Conservation (phyloP, 768 basidiomycete genomes). For the Serpula lacrymans region DNA sequence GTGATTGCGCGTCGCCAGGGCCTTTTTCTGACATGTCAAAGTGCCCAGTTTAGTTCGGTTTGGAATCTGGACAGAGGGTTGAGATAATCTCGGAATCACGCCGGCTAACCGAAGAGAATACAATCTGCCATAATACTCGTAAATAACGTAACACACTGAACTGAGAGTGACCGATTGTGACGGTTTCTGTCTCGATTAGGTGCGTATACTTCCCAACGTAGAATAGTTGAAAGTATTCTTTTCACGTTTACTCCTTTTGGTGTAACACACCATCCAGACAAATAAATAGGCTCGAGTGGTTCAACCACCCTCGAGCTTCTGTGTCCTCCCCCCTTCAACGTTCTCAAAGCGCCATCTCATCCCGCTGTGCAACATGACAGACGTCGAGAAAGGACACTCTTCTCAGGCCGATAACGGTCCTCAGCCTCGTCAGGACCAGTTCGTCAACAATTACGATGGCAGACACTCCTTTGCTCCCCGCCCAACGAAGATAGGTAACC, state of each 20-base stretch:
- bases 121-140: too few species aligned
- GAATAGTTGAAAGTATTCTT: too few species aligned
- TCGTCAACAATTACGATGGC: constrained; percentile 12
- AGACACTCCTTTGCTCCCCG: constrained; percentile 15
- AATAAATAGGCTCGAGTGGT: not conserved
- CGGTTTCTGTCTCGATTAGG: too few species aligned
- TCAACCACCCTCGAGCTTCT: not conserved
- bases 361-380: constrained; percentile 25
- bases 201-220: too few species aligned
- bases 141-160: too few species aligned
- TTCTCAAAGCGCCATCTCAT: not conserved
- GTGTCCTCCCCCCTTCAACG: not conserved
- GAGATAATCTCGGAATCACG: too few species aligned
- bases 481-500: constrained; percentile 50
- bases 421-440: not conserved
- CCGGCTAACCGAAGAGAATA: too few species aligned
- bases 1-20: too few species aligned
- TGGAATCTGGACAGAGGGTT: too few species aligned
- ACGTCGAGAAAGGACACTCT: constrained; percentile 29
- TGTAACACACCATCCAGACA: not conserved
- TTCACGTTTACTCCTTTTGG: constrained; percentile 8
- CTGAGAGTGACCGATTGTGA: too few species aligned
- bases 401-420: constrained; percentile 15
- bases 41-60: too few species aligned
- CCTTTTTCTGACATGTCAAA: too few species aligned